Evolutionary conservation across 768 basidiomycete species (phyloP).

Genomic region (Clavaria fumosa): DNA sequence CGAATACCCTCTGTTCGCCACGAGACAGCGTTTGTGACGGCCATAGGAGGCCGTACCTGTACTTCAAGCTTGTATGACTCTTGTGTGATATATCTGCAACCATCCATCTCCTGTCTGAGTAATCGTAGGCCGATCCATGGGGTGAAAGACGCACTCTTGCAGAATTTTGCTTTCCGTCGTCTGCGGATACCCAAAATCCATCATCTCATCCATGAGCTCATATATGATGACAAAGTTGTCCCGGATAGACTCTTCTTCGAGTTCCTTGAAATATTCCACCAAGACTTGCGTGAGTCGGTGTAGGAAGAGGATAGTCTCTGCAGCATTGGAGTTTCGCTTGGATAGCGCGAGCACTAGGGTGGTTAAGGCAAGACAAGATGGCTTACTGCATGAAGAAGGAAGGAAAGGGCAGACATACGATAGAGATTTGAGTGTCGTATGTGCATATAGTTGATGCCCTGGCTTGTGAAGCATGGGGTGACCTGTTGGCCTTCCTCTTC

Average conservation of each 20-base stretch:
- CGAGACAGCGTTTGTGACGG: conserved; percentile 95
- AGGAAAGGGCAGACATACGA: conserved; percentile 35
- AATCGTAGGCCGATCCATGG: background rate
- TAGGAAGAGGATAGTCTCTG: conserved; percentile 92
- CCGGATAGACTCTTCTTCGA: conserved; percentile 96
- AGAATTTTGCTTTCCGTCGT: conserved; percentile 99
- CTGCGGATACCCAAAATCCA: conserved; percentile 99
- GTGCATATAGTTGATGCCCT: conserved; percentile 97
- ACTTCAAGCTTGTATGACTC: conserved; percentile 95
- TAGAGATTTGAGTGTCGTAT: conserved; percentile 97
- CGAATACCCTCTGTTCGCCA: conserved; percentile 97
- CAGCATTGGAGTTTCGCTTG: conserved; percentile 89
- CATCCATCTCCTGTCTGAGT: conserved; percentile 4
- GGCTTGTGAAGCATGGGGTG: conserved; percentile 89
- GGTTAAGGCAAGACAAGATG: too few relatives aligned
- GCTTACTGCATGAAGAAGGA: background rate
- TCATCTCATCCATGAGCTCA: conserved; percentile 98
- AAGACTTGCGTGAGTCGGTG: conserved; percentile 87
- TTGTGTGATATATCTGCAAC: conserved; percentile 82
- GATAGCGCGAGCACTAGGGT: conserved; percentile 83
- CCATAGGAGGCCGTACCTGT: conserved; percentile 84
- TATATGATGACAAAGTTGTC: conserved; percentile 99
- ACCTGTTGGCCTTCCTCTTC: conserved; percentile 96
- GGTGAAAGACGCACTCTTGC: conserved; percentile 57
- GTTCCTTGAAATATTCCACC: conserved; percentile 97